Evolutionary conservation across 1,284 basidiomycete genomes (phyloP), one percentile per base, ranked within the genome.

Genomic region (Boletus semigastroideus): DNA sequence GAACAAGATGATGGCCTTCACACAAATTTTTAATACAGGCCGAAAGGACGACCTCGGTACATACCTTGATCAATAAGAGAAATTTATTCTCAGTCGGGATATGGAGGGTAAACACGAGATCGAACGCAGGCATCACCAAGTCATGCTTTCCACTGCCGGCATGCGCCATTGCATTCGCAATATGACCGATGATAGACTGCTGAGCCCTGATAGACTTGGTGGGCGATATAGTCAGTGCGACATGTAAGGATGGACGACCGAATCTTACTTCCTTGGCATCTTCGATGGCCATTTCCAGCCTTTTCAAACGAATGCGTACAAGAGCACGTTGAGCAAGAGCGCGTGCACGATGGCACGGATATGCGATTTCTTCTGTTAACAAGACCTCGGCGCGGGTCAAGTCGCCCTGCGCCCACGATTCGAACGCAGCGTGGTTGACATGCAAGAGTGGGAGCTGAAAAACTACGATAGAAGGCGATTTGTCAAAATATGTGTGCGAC

Each of bases 41-140:
- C 1, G 22, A 31, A 4, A 51, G 2, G 9, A 27, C 13, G 8
- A 11, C 5, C 2, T 16, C 1, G 1, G 5, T 3, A 13, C 33
- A 38, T 42, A 47, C 54, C 50, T 57, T 56, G 40, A 55, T 44
- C n/a, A 57, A 30, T n/a, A 54, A 36, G 6, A 54, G 28, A n/a
- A 41, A 25, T 2, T 5, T 55, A 10, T 28, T 45, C 17, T 55
- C 54, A 5, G 17, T 22, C 7, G 39, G 25, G 9, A 30, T 10
- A 33, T 28, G 12, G 3, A 28, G 31, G 11, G 20, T 19, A 25
- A 53, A 56, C 22, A 34, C 54, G n/a, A 44, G 34, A 12, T 57
- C 54, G 19, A 57, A 48, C 9, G 12, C 19, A 13, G 11, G 30
- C 8, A 57, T 13, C 1, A 11, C 45, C 1, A 30, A 25, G 1